Conservation (phyloP, 129 eudicot genomes). For the Escallonia herrerae region DNA sequence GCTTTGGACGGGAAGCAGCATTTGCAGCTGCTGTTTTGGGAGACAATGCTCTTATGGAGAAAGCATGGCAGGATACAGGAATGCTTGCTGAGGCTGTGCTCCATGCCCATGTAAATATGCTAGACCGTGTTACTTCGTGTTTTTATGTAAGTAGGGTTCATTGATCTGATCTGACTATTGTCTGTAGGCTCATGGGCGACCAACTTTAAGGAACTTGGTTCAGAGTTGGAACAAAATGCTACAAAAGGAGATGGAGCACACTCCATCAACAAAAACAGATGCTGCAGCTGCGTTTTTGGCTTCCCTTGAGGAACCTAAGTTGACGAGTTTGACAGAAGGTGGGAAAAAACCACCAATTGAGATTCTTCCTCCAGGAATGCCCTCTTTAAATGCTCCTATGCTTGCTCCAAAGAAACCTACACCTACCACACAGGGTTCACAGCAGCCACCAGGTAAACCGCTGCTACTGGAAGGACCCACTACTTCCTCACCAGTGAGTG, state of each 20-base stretch:
- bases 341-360: conserved; percentile 87
- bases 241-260: conserved; percentile 83
- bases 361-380: conserved; percentile 96
- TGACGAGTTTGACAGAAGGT: conserved; percentile 89
- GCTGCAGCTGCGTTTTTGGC: conserved; percentile 93
- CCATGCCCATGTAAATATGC: conserved; percentile 71
- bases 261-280: conserved; percentile 67
- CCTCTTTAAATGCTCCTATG: conserved; percentile 74
- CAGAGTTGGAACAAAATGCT: conserved; percentile 85
- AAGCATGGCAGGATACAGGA: conserved; percentile 98
- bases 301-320: conserved; percentile 85
- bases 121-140: background rate
- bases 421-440: conserved; percentile 35
- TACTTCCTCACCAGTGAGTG: conserved; percentile 10
- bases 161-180: conserved; percentile 9
- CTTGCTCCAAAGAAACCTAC: conserved; percentile 66
- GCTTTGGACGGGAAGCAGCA: conserved; percentile 95
- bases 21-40: conserved; percentile 96
- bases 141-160: background rate
- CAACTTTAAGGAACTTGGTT: conserved; percentile 62
- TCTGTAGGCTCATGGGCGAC: conserved; percentile 90
- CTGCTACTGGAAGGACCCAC: conserved; percentile 57
- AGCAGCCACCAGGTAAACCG: conserved; percentile 53
- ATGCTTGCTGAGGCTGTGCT: conserved; percentile 99
- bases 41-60: conserved; percentile 93